Evolutionary conservation across 805 yeast genomes (phyloP).

Genomic region (Myxozyma neglecta): DNA sequence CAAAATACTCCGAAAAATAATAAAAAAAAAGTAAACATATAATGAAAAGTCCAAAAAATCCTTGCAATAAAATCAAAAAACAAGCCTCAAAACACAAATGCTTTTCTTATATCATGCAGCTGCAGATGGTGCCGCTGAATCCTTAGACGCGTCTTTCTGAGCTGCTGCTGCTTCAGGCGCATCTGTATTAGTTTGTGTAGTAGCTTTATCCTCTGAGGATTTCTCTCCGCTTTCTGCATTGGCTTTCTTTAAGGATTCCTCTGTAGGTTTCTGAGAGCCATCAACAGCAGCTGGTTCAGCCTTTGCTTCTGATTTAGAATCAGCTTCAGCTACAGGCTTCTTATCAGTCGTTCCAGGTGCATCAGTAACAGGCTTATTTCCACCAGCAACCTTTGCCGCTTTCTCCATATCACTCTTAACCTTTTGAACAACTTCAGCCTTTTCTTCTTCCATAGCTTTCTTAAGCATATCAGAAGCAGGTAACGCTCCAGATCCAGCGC

Average conservation of each 20-base stretch:
- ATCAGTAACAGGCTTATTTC: not conserved
- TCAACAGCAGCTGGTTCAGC: not conserved
- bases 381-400: not conserved
- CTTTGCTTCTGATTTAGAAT: not conserved
- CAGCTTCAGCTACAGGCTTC: not conserved
- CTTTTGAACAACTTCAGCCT: not conserved
- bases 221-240: too few relatives aligned
- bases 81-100: not conserved
- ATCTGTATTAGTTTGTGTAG: too few relatives aligned
- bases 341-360: not conserved
- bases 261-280: too few relatives aligned
- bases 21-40: not conserved
- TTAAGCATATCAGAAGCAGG: conserved; percentile 2
- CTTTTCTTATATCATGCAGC: not conserved
- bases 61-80: not conserved
- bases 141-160: too few relatives aligned
- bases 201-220: too few relatives aligned
- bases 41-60: not conserved
- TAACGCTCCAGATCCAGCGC: conserved; percentile 3
- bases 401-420: not conserved
- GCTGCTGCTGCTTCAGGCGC: too few relatives aligned
- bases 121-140: too few relatives aligned
- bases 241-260: too few relatives aligned
- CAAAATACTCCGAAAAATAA: too few relatives aligned
- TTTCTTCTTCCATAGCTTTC: conserved; percentile 1